Conservation (phyloP, 306 rosid genomes). For the Begonia loranthoides region DNA sequence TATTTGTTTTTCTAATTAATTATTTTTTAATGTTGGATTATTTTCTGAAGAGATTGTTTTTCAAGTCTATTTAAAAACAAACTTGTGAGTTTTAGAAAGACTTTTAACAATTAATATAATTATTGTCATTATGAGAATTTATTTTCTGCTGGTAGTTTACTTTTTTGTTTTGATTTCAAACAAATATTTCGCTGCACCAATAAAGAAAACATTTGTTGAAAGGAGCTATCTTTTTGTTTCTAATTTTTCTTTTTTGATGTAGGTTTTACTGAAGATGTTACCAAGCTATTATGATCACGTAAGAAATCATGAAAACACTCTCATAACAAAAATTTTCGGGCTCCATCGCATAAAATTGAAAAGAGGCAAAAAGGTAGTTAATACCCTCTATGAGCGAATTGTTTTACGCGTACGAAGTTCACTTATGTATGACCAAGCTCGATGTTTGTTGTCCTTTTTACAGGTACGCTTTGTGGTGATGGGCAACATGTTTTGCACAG, state of each 20-base stretch:
- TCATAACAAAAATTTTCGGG: conserved; percentile 85
- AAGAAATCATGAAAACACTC: conserved; percentile 66
- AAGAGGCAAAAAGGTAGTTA: conserved; percentile 75
- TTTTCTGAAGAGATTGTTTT: no score
- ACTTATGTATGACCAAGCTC: background rate
- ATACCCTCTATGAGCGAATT: conserved; percentile 7
- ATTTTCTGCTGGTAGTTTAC: no score
- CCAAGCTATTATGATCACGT: conserved; percentile 78
- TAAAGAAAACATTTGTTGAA: no score
- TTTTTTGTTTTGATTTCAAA: no score
- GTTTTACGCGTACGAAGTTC: conserved; percentile 5
- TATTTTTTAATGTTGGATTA: no score
- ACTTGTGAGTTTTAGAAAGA: no score
- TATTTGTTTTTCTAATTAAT: no score
- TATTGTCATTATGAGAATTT: no score
- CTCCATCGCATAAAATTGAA: conserved; percentile 67
- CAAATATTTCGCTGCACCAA: no score
- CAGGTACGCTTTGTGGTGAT: conserved; percentile 95
- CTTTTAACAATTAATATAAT: no score
- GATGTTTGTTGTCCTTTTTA: conserved; percentile 12
- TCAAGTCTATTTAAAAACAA: no score
- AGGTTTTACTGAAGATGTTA: conserved; percentile 90
- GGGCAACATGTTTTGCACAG: conserved; percentile 98
- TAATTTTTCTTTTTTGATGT: conserved; percentile 3
- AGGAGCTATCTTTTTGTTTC: no score